These are phyloP conservation scores for Kodamaea kakaduensis DNA, from an alignment of 805 yeast genomes.

Conservation along the genomic window DNA sequence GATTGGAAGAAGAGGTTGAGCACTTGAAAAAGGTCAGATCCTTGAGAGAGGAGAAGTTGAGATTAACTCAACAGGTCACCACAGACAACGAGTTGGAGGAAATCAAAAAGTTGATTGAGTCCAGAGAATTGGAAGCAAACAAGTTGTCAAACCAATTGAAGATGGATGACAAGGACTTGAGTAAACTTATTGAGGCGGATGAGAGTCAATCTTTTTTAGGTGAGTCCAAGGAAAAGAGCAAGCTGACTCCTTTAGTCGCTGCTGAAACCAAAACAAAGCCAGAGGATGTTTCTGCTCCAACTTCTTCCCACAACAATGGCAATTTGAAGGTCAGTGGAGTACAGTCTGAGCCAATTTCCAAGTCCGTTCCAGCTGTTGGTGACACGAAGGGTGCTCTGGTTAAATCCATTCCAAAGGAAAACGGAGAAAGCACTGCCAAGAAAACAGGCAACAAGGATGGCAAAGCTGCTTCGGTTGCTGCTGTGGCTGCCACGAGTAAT, in stretches of 20 bases:
- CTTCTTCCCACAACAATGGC: too few species aligned
- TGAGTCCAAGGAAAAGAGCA: constrained; percentile 20
- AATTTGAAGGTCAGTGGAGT: too few species aligned
- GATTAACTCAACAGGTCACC: constrained; percentile 22
- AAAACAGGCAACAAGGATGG: constrained; percentile 8
- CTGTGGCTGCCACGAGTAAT: constrained; percentile 24
- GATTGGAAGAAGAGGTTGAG: constrained; percentile 36
- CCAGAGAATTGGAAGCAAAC: constrained; percentile 31
- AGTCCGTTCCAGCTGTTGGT: constrained; percentile 6
- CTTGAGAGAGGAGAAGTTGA: constrained; percentile 36
- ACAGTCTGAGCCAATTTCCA: too few species aligned
- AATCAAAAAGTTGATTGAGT: constrained; percentile 28
- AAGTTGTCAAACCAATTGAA: constrained; percentile 30
- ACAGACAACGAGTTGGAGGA: constrained; percentile 21
- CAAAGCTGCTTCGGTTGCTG: constrained; percentile 14
- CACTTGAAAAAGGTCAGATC: constrained; percentile 38
- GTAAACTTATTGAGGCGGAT: constrained; percentile 9
- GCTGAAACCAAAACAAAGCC: too few species aligned
- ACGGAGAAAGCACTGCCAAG: constrained; percentile 7
- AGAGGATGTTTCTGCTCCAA: too few species aligned
- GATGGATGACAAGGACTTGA: constrained; percentile 28
- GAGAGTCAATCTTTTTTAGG: constrained; percentile 21
- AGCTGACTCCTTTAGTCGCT: constrained; percentile 6
- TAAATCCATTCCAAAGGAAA: constrained; percentile 4
- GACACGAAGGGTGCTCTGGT: too few species aligned